phyloP scores from a whole-genome alignment of 805 yeast genomes.

The Kuraishia borneana region DNA sequence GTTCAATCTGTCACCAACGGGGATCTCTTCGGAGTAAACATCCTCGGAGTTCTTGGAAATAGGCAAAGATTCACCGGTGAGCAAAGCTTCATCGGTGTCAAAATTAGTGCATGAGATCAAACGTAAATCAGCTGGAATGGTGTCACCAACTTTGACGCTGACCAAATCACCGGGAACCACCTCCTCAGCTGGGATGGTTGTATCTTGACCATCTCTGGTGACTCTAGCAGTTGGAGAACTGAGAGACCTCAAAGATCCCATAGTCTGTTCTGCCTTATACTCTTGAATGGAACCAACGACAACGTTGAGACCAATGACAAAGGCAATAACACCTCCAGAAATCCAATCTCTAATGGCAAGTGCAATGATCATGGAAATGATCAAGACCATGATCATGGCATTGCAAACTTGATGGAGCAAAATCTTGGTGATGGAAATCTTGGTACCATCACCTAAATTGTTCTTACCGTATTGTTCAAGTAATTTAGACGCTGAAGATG shows the following conservation, averaged over 20 bases:
- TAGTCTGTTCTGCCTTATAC: constrained; percentile 64
- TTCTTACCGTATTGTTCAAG: constrained; percentile 40
- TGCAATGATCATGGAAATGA: constrained; percentile 61
- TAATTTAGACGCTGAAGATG: constrained; percentile 17
- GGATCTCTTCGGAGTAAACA: constrained; percentile 22
- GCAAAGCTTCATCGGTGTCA: constrained; percentile 75
- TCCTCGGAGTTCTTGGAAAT: constrained; percentile 39
- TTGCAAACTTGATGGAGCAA: constrained; percentile 58
- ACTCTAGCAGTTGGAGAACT: constrained; percentile 65
- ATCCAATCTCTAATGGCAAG: constrained; percentile 71
- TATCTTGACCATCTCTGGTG: constrained; percentile 36
- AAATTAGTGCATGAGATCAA: constrained; percentile 47
- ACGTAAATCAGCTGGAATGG: constrained; percentile 66
- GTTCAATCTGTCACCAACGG: constrained; percentile 67
- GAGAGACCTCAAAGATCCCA: constrained; percentile 59
- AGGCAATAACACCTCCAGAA: constrained; percentile 71
- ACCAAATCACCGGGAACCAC: constrained; percentile 71
- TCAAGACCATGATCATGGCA: constrained; percentile 68
- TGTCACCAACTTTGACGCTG: constrained; percentile 56
- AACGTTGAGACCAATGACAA: constrained; percentile 53
- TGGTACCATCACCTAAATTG: constrained; percentile 46
- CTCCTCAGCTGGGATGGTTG: constrained; percentile 46
- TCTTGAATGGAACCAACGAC: constrained; percentile 63
- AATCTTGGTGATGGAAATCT: constrained; percentile 42
- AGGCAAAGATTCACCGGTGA: constrained; percentile 85